A percentile compares a stretch with the other conserved stretches of the same genome.
phyloP scores from a whole-genome alignment of 108 stramenopile species.

The Stephanodiscus triporus region DNA sequence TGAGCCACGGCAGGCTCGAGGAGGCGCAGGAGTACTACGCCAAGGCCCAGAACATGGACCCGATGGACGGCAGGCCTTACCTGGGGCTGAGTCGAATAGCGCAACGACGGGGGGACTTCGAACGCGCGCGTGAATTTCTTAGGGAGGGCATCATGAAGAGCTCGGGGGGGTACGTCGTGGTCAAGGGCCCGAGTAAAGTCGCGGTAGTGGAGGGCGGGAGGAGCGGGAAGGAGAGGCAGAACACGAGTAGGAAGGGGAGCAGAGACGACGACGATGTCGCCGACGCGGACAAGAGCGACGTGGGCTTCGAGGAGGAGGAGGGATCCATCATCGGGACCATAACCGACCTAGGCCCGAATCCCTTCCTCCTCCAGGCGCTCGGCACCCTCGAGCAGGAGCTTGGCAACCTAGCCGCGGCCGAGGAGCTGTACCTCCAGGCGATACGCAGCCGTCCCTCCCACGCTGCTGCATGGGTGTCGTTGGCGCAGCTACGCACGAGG shows the following conservation, averaged over 20 bases:
- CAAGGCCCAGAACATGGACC: constrained; percentile 64
- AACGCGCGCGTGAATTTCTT: constrained; percentile 62
- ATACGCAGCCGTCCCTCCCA: constrained; percentile 76
- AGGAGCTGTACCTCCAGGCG: constrained; percentile 68
- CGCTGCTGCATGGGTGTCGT: constrained; percentile 79
- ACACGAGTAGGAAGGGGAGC: constrained; percentile 5
- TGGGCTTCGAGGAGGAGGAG: constrained; percentile 15
- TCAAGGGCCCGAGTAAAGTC: constrained; percentile 18
- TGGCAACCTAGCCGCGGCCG: constrained; percentile 76
- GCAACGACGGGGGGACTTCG: constrained; percentile 74
- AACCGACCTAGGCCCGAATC: constrained; percentile 73
- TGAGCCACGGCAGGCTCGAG: constrained; percentile 60
- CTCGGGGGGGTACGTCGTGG: constrained; percentile 32
- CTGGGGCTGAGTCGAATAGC: constrained; percentile 84
- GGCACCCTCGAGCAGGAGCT: constrained; percentile 81
- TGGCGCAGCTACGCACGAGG: constrained; percentile 83
- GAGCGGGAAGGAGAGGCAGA: background rate
- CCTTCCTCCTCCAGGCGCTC: constrained; percentile 82
- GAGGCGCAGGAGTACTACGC: constrained; percentile 71
- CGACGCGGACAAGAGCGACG: background rate
- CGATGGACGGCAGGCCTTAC: constrained; percentile 82
- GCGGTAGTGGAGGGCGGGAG: constrained; percentile 2
- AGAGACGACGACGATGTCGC: constrained; percentile 8
- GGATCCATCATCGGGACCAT: constrained; percentile 30
- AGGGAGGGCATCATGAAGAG: constrained; percentile 61